phyloP scores from a whole-genome alignment of 495 filamentous ascomycete genomes.

The Hyaloscypha finlandica region DNA sequence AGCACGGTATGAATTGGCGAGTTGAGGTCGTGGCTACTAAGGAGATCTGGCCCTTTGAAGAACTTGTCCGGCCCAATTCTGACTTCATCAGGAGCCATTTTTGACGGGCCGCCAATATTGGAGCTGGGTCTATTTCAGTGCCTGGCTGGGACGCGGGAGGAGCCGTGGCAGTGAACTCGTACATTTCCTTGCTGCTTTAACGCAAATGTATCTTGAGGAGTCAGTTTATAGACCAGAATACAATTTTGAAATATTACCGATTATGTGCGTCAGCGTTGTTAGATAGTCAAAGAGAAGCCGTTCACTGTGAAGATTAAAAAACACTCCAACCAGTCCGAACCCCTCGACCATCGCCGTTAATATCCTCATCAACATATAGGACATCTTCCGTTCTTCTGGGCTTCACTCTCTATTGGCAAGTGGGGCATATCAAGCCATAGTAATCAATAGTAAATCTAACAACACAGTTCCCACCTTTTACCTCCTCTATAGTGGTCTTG shows the following conservation, averaged over 20 bases:
- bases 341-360: too few relatives aligned
- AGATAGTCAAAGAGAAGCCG: too few relatives aligned
- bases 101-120: conserved; percentile 18
- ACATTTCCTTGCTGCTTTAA: conserved; percentile 18
- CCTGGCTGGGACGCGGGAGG: conserved; percentile 19
- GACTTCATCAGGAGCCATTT: conserved; percentile 12
- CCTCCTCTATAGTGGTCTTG: too few relatives aligned
- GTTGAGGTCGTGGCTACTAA: conserved; percentile 21
- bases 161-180: conserved; percentile 13
- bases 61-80: conserved; percentile 25
- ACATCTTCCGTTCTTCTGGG: too few relatives aligned
- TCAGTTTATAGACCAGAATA: conserved; percentile 20
- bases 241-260: conserved; percentile 21
- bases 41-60: conserved; percentile 26
- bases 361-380: too few relatives aligned
- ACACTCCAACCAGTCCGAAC: too few relatives aligned
- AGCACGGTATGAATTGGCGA: conserved; percentile 17
- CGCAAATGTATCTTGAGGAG: conserved; percentile 15
- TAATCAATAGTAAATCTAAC: too few relatives aligned
- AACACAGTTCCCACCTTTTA: too few relatives aligned
- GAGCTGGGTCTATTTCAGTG: conserved; percentile 17
- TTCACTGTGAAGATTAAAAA: too few relatives aligned
- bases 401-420: too few relatives aligned
- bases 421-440: too few relatives aligned
- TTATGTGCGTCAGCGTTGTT: not conserved